Evolutionary conservation across 192 early-diverging fungal species (phyloP), one percentile per base, ranked within the genome.

Genomic region (Coemansia reversa): DNA sequence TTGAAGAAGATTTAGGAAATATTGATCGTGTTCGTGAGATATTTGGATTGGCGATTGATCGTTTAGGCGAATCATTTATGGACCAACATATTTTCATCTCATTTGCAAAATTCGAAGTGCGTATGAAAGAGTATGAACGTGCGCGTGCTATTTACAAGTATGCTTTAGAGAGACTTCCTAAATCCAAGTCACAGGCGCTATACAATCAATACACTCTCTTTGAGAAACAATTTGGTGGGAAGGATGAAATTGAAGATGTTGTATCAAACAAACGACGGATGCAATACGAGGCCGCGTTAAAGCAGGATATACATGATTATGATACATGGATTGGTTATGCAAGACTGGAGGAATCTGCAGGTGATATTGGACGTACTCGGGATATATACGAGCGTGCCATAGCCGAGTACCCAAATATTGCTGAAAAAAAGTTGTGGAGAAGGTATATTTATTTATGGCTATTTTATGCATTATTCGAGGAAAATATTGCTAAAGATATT

Each of bases 381-480:
- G 93, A 98, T 51, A 85, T 95, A 7, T 99, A 98, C 69, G 95
- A 97, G 82, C 88, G 94, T 2, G 95, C 95, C 5, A 93, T 99
- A 65, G 91, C 92, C 8, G 86, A 95, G 63, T 81, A 90, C 11
- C 97, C 97, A 1, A 84, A 85, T 1, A 86, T 93, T 3, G 78
- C 84, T 20, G 95, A 96, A 55, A 99, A 99, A 79, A 84, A 91
- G 50, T 89, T 91, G 48, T 99, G 97, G 97, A 81, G 95, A 55
- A 84, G 96, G 32, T 99, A 99, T 71, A 96, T 99, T 24, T 99
- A 97, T 77, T 64, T 99, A n/a, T 99, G 97, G 97, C 89, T 99
- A 30, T 91, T 90, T 63, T 99, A 98, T 61, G 97, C 96, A 0
- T 83, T 97, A 22, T 99, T 92, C 76, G 97, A 99, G 77, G 97